phyloP scores from a whole-genome alignment of 2,329 filamentous ascomycete genomes.

The Karstenula rhodostoma region DNA sequence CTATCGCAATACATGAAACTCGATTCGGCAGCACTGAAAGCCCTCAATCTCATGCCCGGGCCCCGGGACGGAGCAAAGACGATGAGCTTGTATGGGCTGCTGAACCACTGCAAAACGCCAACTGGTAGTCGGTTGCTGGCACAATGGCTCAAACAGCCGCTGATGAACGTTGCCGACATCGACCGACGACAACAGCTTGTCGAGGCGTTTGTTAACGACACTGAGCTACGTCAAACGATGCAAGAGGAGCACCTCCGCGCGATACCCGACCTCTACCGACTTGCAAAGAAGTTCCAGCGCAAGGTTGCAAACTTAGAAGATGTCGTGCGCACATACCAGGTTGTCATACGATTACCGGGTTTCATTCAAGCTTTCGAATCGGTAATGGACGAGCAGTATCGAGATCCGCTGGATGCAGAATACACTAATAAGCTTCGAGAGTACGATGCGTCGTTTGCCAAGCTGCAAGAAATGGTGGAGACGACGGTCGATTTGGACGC shows the following conservation, averaged over 20 bases:
- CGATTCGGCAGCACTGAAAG: slow-evolving; percentile 91
- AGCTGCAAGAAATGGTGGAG: slow-evolving; percentile 97
- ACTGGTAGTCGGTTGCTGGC: slow-evolving; percentile 88
- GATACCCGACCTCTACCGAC: slow-evolving; percentile 90
- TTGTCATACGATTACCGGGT: slow-evolving; percentile 87
- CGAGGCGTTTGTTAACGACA: slow-evolving; percentile 92
- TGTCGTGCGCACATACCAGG: slow-evolving; percentile 94
- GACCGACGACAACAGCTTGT: slow-evolving; percentile 92
- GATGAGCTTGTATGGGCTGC: slow-evolving; percentile 92
- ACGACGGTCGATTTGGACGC: slow-evolving; percentile 96
- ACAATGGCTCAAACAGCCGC: slow-evolving; percentile 96
- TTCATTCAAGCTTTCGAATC: slow-evolving; percentile 89
- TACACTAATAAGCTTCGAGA: slow-evolving; percentile 84
- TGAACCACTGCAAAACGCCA: slow-evolving; percentile 98
- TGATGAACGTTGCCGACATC: slow-evolving; percentile 91
- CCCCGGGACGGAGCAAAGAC: slow-evolving; percentile 93
- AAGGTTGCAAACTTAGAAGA: slow-evolving; percentile 92
- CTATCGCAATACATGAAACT: slow-evolving; percentile 98
- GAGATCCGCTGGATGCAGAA: slow-evolving; percentile 81
- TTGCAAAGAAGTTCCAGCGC: slow-evolving; percentile 94
- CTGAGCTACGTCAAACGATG: slow-evolving; percentile 91
- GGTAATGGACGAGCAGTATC: slow-evolving; percentile 95
- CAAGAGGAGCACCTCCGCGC: slow-evolving; percentile 94
- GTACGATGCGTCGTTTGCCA: slow-evolving; percentile 79
- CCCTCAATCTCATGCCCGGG: slow-evolving; percentile 96